Evolutionary conservation across 192 early-diverging fungal species (phyloP).

Genomic region (Podila epigama): DNA sequence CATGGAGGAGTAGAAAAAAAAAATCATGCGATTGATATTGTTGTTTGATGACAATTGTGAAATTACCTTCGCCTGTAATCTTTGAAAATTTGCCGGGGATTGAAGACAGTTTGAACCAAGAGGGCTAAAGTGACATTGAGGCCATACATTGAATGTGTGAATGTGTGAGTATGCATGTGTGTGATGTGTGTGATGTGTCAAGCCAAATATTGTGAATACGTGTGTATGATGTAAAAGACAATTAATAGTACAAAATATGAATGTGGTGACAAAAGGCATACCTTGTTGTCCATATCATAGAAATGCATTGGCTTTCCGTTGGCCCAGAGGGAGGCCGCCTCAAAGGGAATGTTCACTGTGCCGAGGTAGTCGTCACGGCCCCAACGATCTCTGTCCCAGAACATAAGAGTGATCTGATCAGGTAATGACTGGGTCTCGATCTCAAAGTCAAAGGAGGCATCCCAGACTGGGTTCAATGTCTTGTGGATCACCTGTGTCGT

Average conservation of each 20-base stretch:
- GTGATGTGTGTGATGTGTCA: no score
- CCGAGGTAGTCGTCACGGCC: conserved; percentile 70
- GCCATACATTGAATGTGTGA: no score
- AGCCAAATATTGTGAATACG: no score
- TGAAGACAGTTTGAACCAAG: conserved; percentile 30
- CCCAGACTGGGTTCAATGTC: conserved; percentile 75
- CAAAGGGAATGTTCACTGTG: conserved; percentile 64
- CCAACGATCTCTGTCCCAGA: conserved; percentile 78
- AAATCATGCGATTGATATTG: no score
- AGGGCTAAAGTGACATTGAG: conserved; percentile 15
- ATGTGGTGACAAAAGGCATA: conserved; percentile 37
- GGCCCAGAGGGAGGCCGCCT: conserved; percentile 54
- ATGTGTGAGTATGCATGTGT: no score
- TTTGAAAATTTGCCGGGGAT: conserved; percentile 41
- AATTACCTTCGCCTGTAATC: conserved; percentile 39
- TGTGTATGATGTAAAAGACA: no score
- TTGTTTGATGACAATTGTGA: not conserved
- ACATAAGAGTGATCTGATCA: conserved; percentile 53
- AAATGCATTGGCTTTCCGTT: conserved; percentile 51
- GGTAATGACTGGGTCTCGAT: conserved; percentile 49
- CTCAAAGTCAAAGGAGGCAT: conserved; percentile 63
- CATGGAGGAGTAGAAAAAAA: not conserved
- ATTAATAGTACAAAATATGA: no score
- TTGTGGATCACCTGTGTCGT: conserved; percentile 66
- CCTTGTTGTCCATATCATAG: conserved; percentile 62